Base-by-base conservation (phyloP, 768 basidiomycete genomes). In the Trametes elegans region DNA sequence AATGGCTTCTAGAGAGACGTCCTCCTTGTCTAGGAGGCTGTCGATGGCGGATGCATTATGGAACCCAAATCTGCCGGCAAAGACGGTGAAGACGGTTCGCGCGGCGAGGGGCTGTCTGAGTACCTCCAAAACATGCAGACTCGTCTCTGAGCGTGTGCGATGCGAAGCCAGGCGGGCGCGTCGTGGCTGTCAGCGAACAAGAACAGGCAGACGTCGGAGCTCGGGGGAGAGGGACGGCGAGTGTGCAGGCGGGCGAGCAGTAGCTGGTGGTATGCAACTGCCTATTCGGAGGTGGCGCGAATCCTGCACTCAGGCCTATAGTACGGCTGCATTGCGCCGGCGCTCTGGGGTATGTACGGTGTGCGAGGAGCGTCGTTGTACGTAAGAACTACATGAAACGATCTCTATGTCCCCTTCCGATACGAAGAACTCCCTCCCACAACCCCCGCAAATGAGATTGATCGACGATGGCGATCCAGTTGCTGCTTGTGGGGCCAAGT, bases 11-110 rank as follows among this genome's bases (percentile, higher is more conserved):
- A 98, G 82, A 44, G 85, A 80, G 60, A 92, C 86, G 66, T 92
- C 89, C 62, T 93, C 91, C 74, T 91, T 87, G 79, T 92, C 88
- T 58, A 97, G 82, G 55, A 97, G 80, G 65, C 82, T 82, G 81
- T 97, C 93, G 71, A 97, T 92, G 56, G 87, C 79, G 50, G 90
- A 92, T 50, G 85, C 86, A 79, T 90, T 89, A 71, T 89, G 85
- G 74, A 93, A 92, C 64, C 89, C 90, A 76, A 93, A 93, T 85
- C 91, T 93, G 64, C 48, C 58, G 60, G 39, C 58, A 55, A 58
- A 48, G 39, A 51, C 48, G 49, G 53, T 61, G 54, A 49, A 63
- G 59, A 51, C 29, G 28, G 58, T 49, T 57, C 32, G 53, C 54
- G 48, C 46, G 39, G 41, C 10, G 32, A 53, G 55, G 39, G 28